These are phyloP conservation scores for Alternaria sp. DNA, from an alignment of 2,329 filamentous ascomycete genomes.

Conservation along the genomic window DNA sequence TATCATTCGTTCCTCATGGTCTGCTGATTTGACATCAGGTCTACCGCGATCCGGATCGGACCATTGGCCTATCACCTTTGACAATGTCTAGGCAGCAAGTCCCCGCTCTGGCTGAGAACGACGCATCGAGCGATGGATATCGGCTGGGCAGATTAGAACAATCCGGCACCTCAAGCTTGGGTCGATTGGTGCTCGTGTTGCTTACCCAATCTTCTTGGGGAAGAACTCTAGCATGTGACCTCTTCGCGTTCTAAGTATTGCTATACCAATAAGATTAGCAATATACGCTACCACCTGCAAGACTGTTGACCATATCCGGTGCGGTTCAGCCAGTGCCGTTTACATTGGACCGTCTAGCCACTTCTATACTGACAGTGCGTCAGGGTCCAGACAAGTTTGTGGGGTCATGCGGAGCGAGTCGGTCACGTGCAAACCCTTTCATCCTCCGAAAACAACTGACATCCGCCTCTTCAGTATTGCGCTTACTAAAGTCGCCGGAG, in stretches of 20 bases:
- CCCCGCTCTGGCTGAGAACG: not conserved
- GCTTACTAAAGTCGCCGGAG: not conserved
- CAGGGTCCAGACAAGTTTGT: slow-evolving; percentile 1
- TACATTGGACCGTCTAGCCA: not conserved
- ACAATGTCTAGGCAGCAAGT: not conserved
- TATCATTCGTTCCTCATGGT: not conserved
- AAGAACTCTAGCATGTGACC: not conserved
- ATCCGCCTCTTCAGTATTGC: not conserved
- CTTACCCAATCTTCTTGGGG: not conserved
- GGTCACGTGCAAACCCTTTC: slow-evolving; percentile 2
- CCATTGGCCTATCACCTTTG: not conserved
- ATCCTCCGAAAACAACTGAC: not conserved
- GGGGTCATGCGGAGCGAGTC: not conserved
- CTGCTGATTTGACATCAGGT: not conserved
- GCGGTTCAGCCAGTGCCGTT: not conserved
- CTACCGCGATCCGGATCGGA: not conserved
- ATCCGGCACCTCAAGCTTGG: not conserved
- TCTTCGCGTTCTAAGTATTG: not conserved
- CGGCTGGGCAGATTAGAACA: not conserved
- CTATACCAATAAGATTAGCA: not conserved
- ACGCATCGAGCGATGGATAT: not conserved
- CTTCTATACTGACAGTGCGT: not conserved
- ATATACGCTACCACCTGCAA: not conserved
- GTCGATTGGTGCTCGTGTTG: not conserved
- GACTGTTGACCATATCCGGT: not conserved